phyloP scores from a whole-genome alignment of 306 rosid species.

The Cucurbita argyrosperma region DNA sequence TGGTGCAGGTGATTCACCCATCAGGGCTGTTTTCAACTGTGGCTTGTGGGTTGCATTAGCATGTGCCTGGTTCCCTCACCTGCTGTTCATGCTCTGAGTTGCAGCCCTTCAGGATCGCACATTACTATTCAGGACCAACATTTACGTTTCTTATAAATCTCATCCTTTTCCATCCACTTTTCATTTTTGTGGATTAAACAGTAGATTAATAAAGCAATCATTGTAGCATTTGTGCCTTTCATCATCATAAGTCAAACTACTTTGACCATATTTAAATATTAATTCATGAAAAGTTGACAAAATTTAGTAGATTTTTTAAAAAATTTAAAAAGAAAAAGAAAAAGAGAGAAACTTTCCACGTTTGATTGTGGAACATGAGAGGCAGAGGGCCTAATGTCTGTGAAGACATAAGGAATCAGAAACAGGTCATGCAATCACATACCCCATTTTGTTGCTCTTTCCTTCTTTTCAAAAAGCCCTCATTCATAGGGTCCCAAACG shows the following conservation, averaged over 20 bases:
- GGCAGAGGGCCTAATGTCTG: neutral
- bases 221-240: neutral
- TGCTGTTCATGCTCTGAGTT: neutral
- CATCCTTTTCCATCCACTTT: neutral
- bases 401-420: conserved; percentile 28
- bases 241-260: neutral
- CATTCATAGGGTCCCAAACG: neutral
- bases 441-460: conserved; percentile 2
- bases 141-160: neutral
- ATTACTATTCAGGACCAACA: neutral
- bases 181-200: neutral
- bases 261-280: neutral
- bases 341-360: neutral
- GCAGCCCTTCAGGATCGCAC: neutral
- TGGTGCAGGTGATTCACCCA: conserved; percentile 8
- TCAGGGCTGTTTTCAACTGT: neutral
- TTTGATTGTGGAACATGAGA: neutral
- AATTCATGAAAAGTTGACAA: neutral
- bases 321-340: too few species aligned
- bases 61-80: conserved; percentile 2
- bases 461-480: too few species aligned
- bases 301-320: too few species aligned
- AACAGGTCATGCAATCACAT: conserved; percentile 27
- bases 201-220: neutral
- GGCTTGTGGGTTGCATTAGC: neutral